Conservation (phyloP, 2,329 filamentous ascomycete genomes). For the Ophiostoma piceae region DNA sequence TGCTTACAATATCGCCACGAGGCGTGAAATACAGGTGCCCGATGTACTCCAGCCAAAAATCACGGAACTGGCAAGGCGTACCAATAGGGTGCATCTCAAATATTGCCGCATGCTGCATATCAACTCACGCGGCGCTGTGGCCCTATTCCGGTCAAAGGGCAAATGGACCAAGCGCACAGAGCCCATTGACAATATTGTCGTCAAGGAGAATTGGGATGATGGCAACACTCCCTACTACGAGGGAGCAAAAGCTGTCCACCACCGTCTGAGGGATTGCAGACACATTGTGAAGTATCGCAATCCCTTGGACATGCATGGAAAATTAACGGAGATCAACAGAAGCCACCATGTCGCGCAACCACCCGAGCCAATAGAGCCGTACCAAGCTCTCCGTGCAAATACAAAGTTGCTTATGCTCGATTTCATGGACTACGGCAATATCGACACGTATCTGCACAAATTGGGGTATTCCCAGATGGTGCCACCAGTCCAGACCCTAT, state of each 20-base stretch:
- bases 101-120: conserved; percentile 5
- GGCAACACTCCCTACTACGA: background rate
- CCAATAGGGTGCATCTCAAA: background rate
- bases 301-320: background rate
- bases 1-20: background rate
- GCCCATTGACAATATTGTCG: background rate
- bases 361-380: background rate
- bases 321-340: background rate
- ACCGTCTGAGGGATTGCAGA: background rate
- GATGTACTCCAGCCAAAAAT: background rate
- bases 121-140: background rate
- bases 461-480: background rate
- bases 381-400: background rate
- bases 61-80: background rate
- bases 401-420: background rate
- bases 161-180: background rate
- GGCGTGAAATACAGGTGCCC: background rate
- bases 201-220: background rate
- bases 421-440: conserved; percentile 8
- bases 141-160: background rate
- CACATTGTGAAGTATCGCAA: background rate
- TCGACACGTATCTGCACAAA: conserved; percentile 1
- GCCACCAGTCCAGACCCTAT: background rate
- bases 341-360: background rate
- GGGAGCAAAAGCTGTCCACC: background rate